These are phyloP conservation scores for Waitea zeae DNA, from an alignment of 1,284 basidiomycete species.

Conservation along the genomic window DNA sequence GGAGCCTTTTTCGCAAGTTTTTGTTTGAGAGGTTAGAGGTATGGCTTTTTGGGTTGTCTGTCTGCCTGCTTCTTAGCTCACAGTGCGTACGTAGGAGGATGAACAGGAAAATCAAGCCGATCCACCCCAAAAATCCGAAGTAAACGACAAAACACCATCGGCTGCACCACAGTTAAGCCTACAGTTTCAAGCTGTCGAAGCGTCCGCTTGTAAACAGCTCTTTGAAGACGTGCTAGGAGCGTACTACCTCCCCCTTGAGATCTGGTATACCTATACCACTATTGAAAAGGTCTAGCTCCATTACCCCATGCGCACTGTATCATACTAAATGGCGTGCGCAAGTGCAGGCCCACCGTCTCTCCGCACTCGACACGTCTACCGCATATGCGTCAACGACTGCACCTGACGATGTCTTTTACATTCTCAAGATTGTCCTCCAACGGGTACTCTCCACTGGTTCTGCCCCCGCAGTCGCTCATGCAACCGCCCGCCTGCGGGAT, in stretches of 20 bases:
- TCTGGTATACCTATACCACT: slow-evolving; percentile 81
- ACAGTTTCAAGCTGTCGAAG: slow-evolving; percentile 22
- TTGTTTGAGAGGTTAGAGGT: slow-evolving; percentile 58
- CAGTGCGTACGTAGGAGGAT: too few species aligned
- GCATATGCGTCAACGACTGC: slow-evolving; percentile 46
- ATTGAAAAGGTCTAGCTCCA: slow-evolving; percentile 62
- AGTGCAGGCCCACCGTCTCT: slow-evolving; percentile 50
- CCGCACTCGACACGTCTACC: slow-evolving; percentile 51
- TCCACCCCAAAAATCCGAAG: too few species aligned
- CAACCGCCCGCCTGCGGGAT: slow-evolving; percentile 45
- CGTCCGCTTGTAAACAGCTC: slow-evolving; percentile 34
- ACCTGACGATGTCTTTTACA: slow-evolving; percentile 90
- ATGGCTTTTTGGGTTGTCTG: slow-evolving; percentile 2
- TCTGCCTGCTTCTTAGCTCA: too few species aligned
- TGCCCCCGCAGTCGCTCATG: slow-evolving; percentile 34
- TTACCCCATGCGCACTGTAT: slow-evolving; percentile 1
- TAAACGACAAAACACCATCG: too few species aligned
- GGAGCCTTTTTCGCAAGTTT: slow-evolving; percentile 85
- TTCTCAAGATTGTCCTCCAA: slow-evolving; percentile 68
- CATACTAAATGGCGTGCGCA: slow-evolving; percentile 1
- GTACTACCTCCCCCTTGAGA: slow-evolving; percentile 81
- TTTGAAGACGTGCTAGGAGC: slow-evolving; percentile 55
- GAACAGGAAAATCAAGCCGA: too few species aligned
- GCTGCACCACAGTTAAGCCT: not conserved
- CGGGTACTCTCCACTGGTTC: slow-evolving; percentile 66